Percentiles rank a stretch among this genome's conserved stretches.
Evolutionary conservation across 2,329 filamentous ascomycete genomes (phyloP).

Genomic region (Lachnellula hyalina): DNA sequence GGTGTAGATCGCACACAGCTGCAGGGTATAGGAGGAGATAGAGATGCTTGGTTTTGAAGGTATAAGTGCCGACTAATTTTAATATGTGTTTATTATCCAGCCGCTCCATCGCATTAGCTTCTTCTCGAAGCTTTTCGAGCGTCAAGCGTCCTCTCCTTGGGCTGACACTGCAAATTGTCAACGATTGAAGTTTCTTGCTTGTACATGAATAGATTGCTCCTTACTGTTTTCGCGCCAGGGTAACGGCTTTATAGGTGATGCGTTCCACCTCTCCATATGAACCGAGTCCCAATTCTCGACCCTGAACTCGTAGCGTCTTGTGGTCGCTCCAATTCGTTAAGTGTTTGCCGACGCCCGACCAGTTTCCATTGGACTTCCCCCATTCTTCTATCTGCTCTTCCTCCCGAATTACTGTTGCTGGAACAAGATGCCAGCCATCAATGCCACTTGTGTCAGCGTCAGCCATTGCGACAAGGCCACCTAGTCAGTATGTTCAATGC

Average conservation of each 20-base stretch:
- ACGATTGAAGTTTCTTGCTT: constrained; percentile 19
- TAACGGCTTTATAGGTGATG: constrained; percentile 35
- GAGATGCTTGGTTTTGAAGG: constrained; percentile 35
- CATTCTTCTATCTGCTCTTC: constrained; percentile 23
- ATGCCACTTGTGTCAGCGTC: background rate
- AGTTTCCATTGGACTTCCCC: constrained; percentile 16
- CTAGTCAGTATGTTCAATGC: no score
- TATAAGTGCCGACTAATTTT: constrained; percentile 43
- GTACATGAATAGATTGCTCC: background rate
- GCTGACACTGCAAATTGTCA: constrained; percentile 13
- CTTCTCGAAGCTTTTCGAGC: constrained; percentile 39
- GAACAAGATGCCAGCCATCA: constrained; percentile 21
- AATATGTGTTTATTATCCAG: constrained; percentile 45
- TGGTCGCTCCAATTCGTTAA: constrained; percentile 13
- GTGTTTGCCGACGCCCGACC: constrained; percentile 25
- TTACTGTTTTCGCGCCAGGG: constrained; percentile 40
- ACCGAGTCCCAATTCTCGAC: constrained; percentile 37
- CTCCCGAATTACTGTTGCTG: constrained; percentile 18
- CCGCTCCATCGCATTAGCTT: constrained; percentile 43
- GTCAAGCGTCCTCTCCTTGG: constrained; percentile 23
- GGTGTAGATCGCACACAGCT: constrained; percentile 41
- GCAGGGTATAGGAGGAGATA: constrained; percentile 45
- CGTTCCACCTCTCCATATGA: constrained; percentile 42
- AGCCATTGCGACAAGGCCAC: background rate
- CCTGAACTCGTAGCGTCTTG: constrained; percentile 17